Percentiles rank a stretch among this genome's conserved stretches.
Evolutionary conservation across 1,284 basidiomycete genomes (phyloP).

Genomic region (Termitomyces sp.): DNA sequence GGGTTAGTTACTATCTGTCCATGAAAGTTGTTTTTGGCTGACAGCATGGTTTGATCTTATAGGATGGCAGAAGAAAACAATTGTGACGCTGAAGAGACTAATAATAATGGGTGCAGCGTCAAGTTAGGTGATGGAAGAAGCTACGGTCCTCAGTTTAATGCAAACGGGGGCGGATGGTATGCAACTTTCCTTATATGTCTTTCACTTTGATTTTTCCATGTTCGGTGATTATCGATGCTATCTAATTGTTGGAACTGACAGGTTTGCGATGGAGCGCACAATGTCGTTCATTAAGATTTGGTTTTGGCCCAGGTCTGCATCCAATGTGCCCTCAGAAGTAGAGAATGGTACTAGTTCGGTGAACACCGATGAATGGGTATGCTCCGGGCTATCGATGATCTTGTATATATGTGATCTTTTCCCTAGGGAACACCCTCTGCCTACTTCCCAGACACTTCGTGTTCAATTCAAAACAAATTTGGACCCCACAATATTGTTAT

Average conservation of each 20-base stretch:
- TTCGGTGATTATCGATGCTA: background rate
- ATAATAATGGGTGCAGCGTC: slow-evolving; percentile 65
- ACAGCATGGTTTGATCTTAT: background rate
- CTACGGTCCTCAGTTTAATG: slow-evolving; percentile 60
- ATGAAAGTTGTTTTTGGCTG: background rate
- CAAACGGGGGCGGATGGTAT: slow-evolving; percentile 57
- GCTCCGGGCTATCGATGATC: background rate
- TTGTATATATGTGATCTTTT: background rate
- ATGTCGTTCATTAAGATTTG: slow-evolving; percentile 46
- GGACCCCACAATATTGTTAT: slow-evolving; percentile 58
- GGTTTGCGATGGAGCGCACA: slow-evolving; percentile 52
- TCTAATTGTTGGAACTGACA: slow-evolving; percentile 13
- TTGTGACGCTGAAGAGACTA: slow-evolving; percentile 51
- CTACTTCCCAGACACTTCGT: slow-evolving; percentile 49
- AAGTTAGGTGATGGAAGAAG: slow-evolving; percentile 35
- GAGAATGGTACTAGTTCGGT: slow-evolving; percentile 32
- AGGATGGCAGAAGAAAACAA: slow-evolving; percentile 36
- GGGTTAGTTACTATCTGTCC: slow-evolving; percentile 35
- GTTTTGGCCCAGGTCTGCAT: slow-evolving; percentile 49
- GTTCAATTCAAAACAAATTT: slow-evolving; percentile 47
- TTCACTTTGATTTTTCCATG: background rate
- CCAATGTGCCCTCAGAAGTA: slow-evolving; percentile 42
- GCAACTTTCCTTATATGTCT: slow-evolving; percentile 3
- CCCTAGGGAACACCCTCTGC: slow-evolving; percentile 49
- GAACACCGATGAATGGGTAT: slow-evolving; percentile 45